Conservation (phyloP, 2,329 filamentous ascomycete genomes). For the Pseudogymnoascus sp. region DNA sequence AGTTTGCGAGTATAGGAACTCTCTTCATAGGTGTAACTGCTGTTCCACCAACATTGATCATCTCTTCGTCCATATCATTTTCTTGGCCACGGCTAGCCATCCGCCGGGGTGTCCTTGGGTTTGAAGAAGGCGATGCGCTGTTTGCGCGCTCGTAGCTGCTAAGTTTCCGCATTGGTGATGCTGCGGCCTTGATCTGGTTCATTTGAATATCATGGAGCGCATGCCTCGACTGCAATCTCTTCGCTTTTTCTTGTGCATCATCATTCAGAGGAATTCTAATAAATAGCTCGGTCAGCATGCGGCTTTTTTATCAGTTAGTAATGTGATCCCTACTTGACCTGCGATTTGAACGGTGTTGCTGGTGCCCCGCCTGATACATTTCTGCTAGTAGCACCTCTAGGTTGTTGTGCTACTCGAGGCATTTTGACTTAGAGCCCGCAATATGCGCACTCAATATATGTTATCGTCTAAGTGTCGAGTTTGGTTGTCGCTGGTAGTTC, state of each 20-base stretch:
- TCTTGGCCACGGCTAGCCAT: slow-evolving; percentile 32
- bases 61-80: slow-evolving; percentile 46
- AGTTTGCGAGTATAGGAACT: slow-evolving; percentile 91
- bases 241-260: slow-evolving; percentile 85
- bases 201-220: slow-evolving; percentile 84
- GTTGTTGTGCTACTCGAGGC: slow-evolving; percentile 48
- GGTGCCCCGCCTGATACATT: slow-evolving; percentile 32
- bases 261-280: slow-evolving; percentile 89
- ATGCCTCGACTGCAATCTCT: slow-evolving; percentile 78
- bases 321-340: slow-evolving; percentile 26
- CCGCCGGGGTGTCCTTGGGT: slow-evolving; percentile 45
- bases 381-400: slow-evolving; percentile 33
- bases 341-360: slow-evolving; percentile 29
- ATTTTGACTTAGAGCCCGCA: slow-evolving; percentile 30
- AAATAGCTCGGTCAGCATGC: background rate
- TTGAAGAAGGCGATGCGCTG: slow-evolving; percentile 47
- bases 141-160: slow-evolving; percentile 52
- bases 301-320: background rate
- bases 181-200: slow-evolving; percentile 81
- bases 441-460: slow-evolving; percentile 6
- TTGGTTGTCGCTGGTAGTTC: background rate
- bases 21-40: slow-evolving; percentile 94
- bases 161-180: slow-evolving; percentile 62
- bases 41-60: slow-evolving; percentile 60
- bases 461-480: background rate